Evolutionary conservation across 495 filamentous ascomycete genomes (phyloP).

Genomic region (Penicillium soppii): DNA sequence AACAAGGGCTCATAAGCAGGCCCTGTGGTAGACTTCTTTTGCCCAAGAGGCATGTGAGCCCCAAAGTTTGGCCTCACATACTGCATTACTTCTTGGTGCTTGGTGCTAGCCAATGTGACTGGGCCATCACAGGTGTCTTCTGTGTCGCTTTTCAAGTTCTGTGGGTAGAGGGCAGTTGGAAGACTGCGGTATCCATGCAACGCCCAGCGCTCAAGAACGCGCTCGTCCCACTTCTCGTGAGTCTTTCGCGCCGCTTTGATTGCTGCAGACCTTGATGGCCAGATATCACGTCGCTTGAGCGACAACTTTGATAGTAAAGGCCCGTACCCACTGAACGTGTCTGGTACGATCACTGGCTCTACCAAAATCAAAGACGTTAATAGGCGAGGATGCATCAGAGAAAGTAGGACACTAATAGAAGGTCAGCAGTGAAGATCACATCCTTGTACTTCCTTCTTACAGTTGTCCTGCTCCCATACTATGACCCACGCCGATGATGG

Average conservation of each 20-base stretch:
- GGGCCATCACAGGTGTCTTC: slow-evolving; percentile 6
- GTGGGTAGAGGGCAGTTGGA: slow-evolving; percentile 43
- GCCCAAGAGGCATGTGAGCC: not conserved
- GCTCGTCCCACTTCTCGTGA: slow-evolving; percentile 4
- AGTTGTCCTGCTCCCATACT: slow-evolving; percentile 71
- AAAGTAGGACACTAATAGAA: slow-evolving; percentile 38
- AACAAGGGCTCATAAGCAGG: slow-evolving; percentile 4
- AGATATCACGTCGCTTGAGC: slow-evolving; percentile 54
- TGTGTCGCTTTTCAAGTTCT: not conserved
- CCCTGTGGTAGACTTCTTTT: not conserved
- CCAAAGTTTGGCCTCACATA: slow-evolving; percentile 38
- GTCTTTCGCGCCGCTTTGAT: slow-evolving; percentile 1
- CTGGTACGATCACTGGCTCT: slow-evolving; percentile 61
- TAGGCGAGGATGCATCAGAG: slow-evolving; percentile 70
- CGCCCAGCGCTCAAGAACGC: not conserved
- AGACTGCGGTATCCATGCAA: slow-evolving; percentile 6
- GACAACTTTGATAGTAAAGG: slow-evolving; percentile 22
- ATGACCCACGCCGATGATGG: slow-evolving; percentile 75
- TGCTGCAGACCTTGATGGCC: slow-evolving; percentile 43
- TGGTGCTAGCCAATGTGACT: slow-evolving; percentile 46
- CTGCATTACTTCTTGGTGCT: slow-evolving; percentile 50
- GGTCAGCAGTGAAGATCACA: not conserved
- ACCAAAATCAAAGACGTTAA: slow-evolving; percentile 63
- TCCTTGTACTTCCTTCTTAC: slow-evolving; percentile 9
- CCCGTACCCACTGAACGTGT: slow-evolving; percentile 23